phyloP scores from a whole-genome alignment of 2,329 filamentous ascomycete genomes.

The Aphanoascus verrucosus region DNA sequence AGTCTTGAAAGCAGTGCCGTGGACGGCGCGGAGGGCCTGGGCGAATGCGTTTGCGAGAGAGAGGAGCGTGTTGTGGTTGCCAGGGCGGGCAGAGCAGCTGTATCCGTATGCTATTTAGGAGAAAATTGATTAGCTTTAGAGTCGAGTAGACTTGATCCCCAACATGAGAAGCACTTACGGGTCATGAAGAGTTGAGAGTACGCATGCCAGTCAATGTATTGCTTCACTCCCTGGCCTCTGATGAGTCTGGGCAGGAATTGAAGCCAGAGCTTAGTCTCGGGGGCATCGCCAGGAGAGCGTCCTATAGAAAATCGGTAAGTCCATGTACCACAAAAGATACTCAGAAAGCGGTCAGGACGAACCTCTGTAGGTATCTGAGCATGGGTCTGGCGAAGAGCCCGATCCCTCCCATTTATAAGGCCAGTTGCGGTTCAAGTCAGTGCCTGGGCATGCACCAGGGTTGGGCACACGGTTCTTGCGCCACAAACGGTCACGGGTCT shows the following conservation, averaged over 20 bases:
- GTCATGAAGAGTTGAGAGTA: constrained; percentile 51
- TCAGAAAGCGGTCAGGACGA: background rate
- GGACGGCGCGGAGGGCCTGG: constrained; percentile 46
- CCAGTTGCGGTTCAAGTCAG: constrained; percentile 53
- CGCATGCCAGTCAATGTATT: constrained; percentile 56
- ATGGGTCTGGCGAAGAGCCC: constrained; percentile 44
- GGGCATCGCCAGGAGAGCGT: constrained; percentile 35
- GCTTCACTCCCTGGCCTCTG: constrained; percentile 42
- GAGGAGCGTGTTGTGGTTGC: constrained; percentile 41
- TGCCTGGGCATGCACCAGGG: constrained; percentile 37
- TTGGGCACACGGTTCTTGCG: constrained; percentile 48
- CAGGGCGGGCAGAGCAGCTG: constrained; percentile 41
- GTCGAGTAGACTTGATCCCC: no score
- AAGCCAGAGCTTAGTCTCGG: constrained; percentile 44
- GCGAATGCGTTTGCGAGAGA: constrained; percentile 41
- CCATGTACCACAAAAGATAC: background rate
- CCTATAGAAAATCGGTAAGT: constrained; percentile 22
- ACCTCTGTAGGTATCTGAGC: constrained; percentile 40
- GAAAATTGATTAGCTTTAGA: no score
- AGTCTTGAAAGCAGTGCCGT: constrained; percentile 34
- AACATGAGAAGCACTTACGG: constrained; percentile 14
- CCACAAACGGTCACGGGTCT: constrained; percentile 49
- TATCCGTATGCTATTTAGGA: constrained; percentile 44
- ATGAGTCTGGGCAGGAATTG: constrained; percentile 39
- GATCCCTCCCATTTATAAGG: constrained; percentile 39